Evolutionary conservation across 2,329 filamentous ascomycete species (phyloP), one percentile per base, ranked within the genome.

Genomic region (Madurella fahalii): DNA sequence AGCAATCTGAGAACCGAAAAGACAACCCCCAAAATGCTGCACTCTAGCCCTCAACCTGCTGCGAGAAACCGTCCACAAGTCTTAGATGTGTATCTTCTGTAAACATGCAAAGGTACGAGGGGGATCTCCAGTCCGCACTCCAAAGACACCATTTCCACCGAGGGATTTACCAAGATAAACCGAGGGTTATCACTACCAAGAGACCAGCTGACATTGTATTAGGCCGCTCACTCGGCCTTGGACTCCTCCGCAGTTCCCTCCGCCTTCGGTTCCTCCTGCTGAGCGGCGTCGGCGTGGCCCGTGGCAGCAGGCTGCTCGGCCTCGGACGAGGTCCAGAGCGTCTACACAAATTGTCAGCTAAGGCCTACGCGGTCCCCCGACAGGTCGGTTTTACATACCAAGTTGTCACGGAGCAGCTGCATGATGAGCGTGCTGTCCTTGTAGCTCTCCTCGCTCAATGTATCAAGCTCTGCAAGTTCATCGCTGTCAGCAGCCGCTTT

Each of bases 401-500:
- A 74, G 84, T 96, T 96, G 81, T 96, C 92, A 73, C 92, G 89
- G 72, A 96, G 87, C 61, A 96, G 88, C 82, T 96, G 92, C 92
- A 96, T 96, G 79, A 96, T 96, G 69, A 96, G 86, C 61, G 92
- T 96, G 45, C 90, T 95, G 81, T 96, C 92, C 85, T 95, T 95
- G 89, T 96, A 96, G 84, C 90, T 95, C 83, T 96, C 92, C 85
- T 96, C 92, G 74, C 89, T 95, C 65, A 96, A 81, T 65, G 92
- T 96, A 75, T 96, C 92, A 65, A 96, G 89, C 82, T 96, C 91
- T 91, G 70, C 53, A 54, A 7, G 48, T 55, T 47, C 30, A 20
- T 37, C 30, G 11, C 57, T 69, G 65, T 56, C 1, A 43, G 60
- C 31, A 60, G 53, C n/a, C 49, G 42, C 8, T 32, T 16, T 9